Evolutionary conservation across 345 rosid genomes (phyloP).

Genomic region (Sonneratia alba): DNA sequence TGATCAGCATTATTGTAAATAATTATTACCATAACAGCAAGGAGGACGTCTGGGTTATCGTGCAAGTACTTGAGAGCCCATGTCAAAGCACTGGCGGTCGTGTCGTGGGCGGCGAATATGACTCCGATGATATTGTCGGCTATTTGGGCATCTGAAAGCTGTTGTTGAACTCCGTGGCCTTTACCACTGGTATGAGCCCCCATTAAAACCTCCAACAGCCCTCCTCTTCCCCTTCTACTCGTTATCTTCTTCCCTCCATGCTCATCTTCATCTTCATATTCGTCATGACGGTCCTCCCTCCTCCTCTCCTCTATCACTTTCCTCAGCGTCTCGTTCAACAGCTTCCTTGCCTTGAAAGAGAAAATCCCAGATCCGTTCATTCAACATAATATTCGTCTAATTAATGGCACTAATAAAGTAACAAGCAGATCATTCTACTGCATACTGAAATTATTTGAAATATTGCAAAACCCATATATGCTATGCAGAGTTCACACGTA

Average conservation of each 20-base stretch:
- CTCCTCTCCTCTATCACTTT: slow-evolving; percentile 53
- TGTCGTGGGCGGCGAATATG: slow-evolving; percentile 91
- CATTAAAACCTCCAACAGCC: slow-evolving; percentile 53
- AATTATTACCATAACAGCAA: slow-evolving; percentile 48
- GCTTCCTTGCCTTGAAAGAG: slow-evolving; percentile 53
- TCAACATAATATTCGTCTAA: neutral
- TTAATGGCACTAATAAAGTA: neutral
- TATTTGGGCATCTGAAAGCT: slow-evolving; percentile 66
- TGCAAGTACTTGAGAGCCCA: slow-evolving; percentile 84
- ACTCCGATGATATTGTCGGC: slow-evolving; percentile 92
- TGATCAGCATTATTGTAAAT: neutral
- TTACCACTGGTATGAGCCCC: slow-evolving; percentile 16
- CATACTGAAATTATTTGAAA: no score
- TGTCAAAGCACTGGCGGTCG: slow-evolving; percentile 78
- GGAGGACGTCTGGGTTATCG: slow-evolving; percentile 48
- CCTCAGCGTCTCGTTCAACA: slow-evolving; percentile 42
- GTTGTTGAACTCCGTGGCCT: slow-evolving; percentile 21
- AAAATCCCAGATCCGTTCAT: neutral
- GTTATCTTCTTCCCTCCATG: neutral
- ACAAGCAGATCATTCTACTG: neutral
- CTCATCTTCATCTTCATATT: neutral
- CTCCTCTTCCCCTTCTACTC: slow-evolving; percentile 49
- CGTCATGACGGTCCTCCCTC: slow-evolving; percentile 15
- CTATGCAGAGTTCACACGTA: no score
- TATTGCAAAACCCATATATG: no score